Evolutionary conservation across 2,329 filamentous ascomycete species (phyloP).

Genomic region (Fusarium musae): DNA sequence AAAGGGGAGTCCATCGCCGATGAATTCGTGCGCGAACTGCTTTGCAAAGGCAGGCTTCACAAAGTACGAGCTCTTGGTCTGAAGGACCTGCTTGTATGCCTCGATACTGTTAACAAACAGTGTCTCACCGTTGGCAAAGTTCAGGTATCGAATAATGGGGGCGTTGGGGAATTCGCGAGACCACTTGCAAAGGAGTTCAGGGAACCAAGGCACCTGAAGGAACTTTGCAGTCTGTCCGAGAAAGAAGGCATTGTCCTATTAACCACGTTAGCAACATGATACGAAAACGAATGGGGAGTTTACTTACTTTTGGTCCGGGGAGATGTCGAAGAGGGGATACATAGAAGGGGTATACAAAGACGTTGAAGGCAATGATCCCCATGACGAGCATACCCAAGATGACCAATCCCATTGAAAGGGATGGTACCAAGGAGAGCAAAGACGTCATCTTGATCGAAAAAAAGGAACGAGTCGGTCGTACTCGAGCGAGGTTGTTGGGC

Average conservation of each 20-base stretch:
- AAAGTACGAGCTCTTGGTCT: slow-evolving; percentile 43
- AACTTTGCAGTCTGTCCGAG: slow-evolving; percentile 54
- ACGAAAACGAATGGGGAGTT: background rate
- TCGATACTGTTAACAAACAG: slow-evolving; percentile 42
- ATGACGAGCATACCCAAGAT: background rate
- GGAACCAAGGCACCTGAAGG: slow-evolving; percentile 43
- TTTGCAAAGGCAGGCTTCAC: slow-evolving; percentile 43
- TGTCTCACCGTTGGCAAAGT: slow-evolving; percentile 42
- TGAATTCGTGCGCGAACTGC: slow-evolving; percentile 39
- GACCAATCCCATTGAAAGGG: background rate
- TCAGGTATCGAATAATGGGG: slow-evolving; percentile 45
- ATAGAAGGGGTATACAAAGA: slow-evolving; percentile 56
- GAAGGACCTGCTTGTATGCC: slow-evolving; percentile 44
- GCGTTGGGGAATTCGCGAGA: slow-evolving; percentile 44
- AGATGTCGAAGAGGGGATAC: slow-evolving; percentile 57
- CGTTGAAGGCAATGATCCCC: slow-evolving; percentile 13
- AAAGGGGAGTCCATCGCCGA: slow-evolving; percentile 50
- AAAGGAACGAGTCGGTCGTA: background rate
- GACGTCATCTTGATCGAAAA: background rate
- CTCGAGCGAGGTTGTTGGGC: background rate
- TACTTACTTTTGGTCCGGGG: slow-evolving; percentile 55
- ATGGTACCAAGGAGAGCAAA: background rate
- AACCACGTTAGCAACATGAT: background rate
- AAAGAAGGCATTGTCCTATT: slow-evolving; percentile 52
- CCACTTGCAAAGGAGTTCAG: slow-evolving; percentile 45